phyloP scores from a whole-genome alignment of 768 basidiomycete species.

The Agaricus sinodeliciosus region DNA sequence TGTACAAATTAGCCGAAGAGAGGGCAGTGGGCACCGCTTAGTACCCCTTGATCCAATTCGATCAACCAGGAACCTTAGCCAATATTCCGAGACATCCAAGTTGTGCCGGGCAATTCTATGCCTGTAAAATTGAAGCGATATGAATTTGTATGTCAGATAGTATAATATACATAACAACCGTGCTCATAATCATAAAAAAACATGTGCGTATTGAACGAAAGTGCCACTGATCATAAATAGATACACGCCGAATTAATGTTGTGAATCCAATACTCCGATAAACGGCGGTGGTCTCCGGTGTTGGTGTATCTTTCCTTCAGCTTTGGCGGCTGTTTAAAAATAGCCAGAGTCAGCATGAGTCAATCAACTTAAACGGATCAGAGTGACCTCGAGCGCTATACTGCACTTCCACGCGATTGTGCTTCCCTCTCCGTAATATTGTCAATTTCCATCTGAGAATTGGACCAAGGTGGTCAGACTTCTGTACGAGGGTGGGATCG shows the following conservation, averaged over 20 bases:
- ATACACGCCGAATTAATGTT: conserved; percentile 10
- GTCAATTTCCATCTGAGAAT: conserved; percentile 58
- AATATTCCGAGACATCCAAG: not conserved
- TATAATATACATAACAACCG: not conserved
- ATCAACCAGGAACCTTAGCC: not conserved
- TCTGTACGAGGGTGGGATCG: not conserved
- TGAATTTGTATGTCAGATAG: not conserved
- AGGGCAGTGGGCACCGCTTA: too few species aligned
- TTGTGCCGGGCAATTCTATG: too few species aligned
- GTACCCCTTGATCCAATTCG: not conserved
- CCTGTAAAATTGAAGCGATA: too few species aligned
- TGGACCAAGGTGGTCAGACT: conserved; percentile 4
- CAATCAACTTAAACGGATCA: not conserved
- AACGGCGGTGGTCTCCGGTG: conserved; percentile 51
- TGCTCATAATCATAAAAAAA: not conserved
- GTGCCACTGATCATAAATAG: conserved; percentile 9
- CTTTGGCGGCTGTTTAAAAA: conserved; percentile 40
- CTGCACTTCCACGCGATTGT: conserved; percentile 59
- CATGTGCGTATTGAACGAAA: not conserved
- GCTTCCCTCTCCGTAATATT: conserved; percentile 53
- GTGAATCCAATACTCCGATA: conserved; percentile 52
- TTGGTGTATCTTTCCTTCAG: conserved; percentile 39
- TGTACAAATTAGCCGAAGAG: too few species aligned
- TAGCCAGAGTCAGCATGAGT: conserved; percentile 9
- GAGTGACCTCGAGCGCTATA: conserved; percentile 58